Evolutionary conservation across 192 early-diverging fungal species (phyloP).

Genomic region (Linnemannia schmuckeri): DNA sequence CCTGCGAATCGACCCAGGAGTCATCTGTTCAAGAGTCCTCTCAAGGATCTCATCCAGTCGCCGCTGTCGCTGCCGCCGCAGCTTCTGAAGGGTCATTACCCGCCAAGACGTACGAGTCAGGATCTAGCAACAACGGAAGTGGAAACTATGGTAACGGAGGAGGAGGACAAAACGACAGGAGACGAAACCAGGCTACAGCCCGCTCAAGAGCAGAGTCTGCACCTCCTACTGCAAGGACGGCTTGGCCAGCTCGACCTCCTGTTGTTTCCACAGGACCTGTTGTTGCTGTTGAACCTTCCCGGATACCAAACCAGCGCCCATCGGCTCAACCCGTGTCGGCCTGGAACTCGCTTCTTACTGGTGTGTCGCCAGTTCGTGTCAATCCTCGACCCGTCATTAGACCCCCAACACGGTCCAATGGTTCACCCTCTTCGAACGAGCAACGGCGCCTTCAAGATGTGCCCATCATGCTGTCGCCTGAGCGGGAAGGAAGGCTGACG

Average conservation of each 20-base stretch:
- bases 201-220: slow-evolving; percentile 35
- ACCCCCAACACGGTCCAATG: background rate
- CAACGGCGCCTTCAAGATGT: slow-evolving; percentile 28
- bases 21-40: slow-evolving; percentile 13
- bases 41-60: background rate
- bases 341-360: slow-evolving; percentile 28
- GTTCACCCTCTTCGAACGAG: slow-evolving; percentile 1
- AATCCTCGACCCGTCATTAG: slow-evolving; percentile 18
- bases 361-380: slow-evolving; percentile 34
- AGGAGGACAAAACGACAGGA: background rate
- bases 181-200: background rate
- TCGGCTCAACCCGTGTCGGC: slow-evolving; percentile 10
- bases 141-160: background rate
- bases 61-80: background rate
- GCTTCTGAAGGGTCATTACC: background rate
- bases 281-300: background rate
- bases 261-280: background rate
- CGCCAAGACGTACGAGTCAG: background rate
- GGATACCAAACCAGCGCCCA: slow-evolving; percentile 9
- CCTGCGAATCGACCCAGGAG: background rate
- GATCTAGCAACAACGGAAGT: background rate
- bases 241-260: background rate
- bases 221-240: slow-evolving; percentile 16
- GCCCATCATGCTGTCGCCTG: slow-evolving; percentile 39
- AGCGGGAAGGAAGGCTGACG: slow-evolving; percentile 61